Base-by-base conservation (phyloP, 1,284 basidiomycete genomes). In the Inonotus obliquus region DNA sequence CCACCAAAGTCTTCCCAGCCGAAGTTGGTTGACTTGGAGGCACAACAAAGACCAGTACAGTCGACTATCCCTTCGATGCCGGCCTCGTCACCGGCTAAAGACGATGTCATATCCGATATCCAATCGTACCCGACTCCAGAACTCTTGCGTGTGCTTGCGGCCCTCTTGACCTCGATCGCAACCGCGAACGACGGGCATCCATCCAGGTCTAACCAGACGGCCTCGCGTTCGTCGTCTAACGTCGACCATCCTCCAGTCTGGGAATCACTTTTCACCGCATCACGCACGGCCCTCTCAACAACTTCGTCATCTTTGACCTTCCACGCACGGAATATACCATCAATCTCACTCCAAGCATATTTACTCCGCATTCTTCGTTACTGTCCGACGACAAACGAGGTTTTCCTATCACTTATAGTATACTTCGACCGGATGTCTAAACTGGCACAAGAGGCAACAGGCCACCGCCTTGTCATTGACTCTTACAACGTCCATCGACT, bases 321-420 rank as follows among this genome's bases (percentile, higher is more conserved):
- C 73, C 96, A 98, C 73, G 96, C 96, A 0, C 86, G 96, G 29
- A 96, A 98, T 73, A 84, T 98, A 32, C 96, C 96, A 9, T 92
- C 92, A 37, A 98, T 99, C 72, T 84, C 91, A 27, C 92, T 99
- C 69, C 96, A 98, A 74, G 87, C 92, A 2, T 99, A 99, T 72
- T 85, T 99, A 10, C 78, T 96, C 35, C 87, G 96, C 45, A 99
- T 99, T 65, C 86, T 98, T 75, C 98, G 96, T 72, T 99, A 99
- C 74, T 99, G 96, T 73, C 96, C 96, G 1, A 96, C 96, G 1
- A 96, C 96, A 48, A 99, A 98, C 76, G 94, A 98, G 71, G 96
- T 99, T 48, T 99, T 99, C 71, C 81, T 98, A 9, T 88, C 92
- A 45, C 79, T 99, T 49, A 80, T 98, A 59, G 95, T 98, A 53